Evolutionary conservation across 176 grass and related monocot genomes (phyloP).

Genomic region (Eleusine indica): DNA sequence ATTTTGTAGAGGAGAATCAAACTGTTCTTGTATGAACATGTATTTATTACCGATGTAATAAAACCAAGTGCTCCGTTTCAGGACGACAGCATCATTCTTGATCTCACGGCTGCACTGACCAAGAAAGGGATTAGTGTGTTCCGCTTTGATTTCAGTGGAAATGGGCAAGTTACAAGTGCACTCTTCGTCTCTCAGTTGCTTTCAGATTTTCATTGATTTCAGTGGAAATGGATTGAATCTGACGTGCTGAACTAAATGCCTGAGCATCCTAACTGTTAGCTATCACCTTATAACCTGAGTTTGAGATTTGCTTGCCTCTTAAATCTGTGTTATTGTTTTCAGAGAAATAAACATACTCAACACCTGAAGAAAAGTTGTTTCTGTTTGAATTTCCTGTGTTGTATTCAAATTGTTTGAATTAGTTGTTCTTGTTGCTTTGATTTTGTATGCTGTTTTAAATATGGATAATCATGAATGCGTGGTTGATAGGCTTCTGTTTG

Average conservation of each 20-base stretch:
- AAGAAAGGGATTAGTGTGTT: slow-evolving; percentile 65
- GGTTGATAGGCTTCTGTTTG: not conserved
- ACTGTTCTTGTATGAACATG: not conserved
- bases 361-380: not conserved
- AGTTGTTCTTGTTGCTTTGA: not conserved
- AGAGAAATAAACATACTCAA: slow-evolving; percentile 5
- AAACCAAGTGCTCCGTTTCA: slow-evolving; percentile 41
- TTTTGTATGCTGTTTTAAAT: not conserved
- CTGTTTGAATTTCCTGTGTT: slow-evolving; percentile 4
- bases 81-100: slow-evolving; percentile 60
- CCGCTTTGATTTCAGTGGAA: slow-evolving; percentile 94
- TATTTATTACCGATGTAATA: not conserved
- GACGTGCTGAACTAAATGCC: not conserved
- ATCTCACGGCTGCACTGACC: slow-evolving; percentile 61
- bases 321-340: not conserved
- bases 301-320: slow-evolving; percentile 4
- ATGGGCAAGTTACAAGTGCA: slow-evolving; percentile 60
- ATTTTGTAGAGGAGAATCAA: not conserved
- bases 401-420: slow-evolving; percentile 4
- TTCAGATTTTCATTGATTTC: slow-evolving; percentile 59
- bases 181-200: not conserved
- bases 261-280: not conserved
- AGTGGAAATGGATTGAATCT: slow-evolving; percentile 80
- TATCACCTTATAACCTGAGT: not conserved
- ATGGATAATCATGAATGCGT: not conserved